Conservation (phyloP, 768 basidiomycete species). For the Boletus fagicola region DNA sequence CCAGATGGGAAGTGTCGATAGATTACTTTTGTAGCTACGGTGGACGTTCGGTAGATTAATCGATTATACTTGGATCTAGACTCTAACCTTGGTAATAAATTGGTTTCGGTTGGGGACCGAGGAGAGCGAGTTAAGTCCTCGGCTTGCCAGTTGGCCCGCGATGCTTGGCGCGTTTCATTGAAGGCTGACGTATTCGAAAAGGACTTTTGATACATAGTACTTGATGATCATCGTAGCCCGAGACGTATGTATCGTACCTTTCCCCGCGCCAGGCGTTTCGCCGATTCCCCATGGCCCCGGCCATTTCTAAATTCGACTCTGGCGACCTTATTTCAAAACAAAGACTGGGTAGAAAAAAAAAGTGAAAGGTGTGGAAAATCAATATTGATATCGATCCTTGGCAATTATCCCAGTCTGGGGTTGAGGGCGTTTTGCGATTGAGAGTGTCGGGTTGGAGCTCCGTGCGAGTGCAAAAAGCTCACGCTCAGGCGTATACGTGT, state of each 20-base stretch:
- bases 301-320: background rate
- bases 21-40: background rate
- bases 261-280: background rate
- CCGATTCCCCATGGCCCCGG: background rate
- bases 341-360: background rate
- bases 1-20: no score
- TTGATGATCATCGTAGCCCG: background rate
- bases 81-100: no score
- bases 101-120: background rate
- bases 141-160: background rate
- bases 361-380: background rate
- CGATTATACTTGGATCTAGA: background rate
- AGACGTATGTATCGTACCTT: background rate
- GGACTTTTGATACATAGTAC: background rate
- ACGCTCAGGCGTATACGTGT: background rate
- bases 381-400: background rate
- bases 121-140: background rate
- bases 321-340: background rate
- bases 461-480: background rate
- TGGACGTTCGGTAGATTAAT: background rate
- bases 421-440: constrained; percentile 15
- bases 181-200: background rate
- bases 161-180: background rate
- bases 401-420: background rate
- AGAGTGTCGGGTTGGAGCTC: background rate